Conservation (phyloP, 768 basidiomycete species). For the Stropharia rugosoannulata region DNA sequence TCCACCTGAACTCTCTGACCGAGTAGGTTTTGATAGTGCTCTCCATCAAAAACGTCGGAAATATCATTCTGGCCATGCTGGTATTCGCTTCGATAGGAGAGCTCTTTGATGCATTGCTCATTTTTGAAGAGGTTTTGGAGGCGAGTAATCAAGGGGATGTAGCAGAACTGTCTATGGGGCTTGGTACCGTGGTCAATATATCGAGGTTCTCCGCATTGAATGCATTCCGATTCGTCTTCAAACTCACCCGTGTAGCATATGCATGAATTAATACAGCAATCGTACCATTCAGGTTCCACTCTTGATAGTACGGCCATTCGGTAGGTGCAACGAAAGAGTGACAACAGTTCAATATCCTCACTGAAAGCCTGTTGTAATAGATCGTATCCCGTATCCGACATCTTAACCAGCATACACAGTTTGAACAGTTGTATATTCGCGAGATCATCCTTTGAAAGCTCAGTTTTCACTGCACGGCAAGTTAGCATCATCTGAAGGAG, state of each 20-base stretch:
- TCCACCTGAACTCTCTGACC: slow-evolving; percentile 2
- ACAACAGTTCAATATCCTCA: slow-evolving; percentile 23
- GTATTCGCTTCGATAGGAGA: slow-evolving; percentile 17
- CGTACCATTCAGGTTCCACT: slow-evolving; percentile 20
- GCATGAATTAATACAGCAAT: slow-evolving; percentile 36
- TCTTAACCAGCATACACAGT: slow-evolving; percentile 22
- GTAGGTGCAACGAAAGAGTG: slow-evolving; percentile 22
- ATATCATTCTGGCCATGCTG: not conserved
- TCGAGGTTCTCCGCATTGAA: slow-evolving; percentile 18
- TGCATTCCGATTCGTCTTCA: slow-evolving; percentile 11
- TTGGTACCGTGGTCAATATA: not conserved
- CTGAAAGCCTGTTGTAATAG: slow-evolving; percentile 25
- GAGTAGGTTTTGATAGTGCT: slow-evolving; percentile 7
- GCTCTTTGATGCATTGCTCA: not conserved
- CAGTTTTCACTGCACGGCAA: not conserved
- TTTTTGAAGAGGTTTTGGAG: slow-evolving; percentile 21
- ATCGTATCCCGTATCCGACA: slow-evolving; percentile 21
- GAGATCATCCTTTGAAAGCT: slow-evolving; percentile 14
- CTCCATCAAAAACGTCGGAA: slow-evolving; percentile 13
- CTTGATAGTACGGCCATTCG: slow-evolving; percentile 23
- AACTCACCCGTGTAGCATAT: slow-evolving; percentile 26
- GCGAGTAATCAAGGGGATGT: slow-evolving; percentile 28
- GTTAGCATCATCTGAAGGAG: too few relatives aligned
- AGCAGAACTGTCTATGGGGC: slow-evolving; percentile 21
- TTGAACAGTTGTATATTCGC: slow-evolving; percentile 27